Percentiles rank a stretch among this genome's conserved stretches.
These are phyloP conservation scores for Leccinum fuscescens DNA, from an alignment of 1,284 basidiomycete species.

Conservation along the genomic window DNA sequence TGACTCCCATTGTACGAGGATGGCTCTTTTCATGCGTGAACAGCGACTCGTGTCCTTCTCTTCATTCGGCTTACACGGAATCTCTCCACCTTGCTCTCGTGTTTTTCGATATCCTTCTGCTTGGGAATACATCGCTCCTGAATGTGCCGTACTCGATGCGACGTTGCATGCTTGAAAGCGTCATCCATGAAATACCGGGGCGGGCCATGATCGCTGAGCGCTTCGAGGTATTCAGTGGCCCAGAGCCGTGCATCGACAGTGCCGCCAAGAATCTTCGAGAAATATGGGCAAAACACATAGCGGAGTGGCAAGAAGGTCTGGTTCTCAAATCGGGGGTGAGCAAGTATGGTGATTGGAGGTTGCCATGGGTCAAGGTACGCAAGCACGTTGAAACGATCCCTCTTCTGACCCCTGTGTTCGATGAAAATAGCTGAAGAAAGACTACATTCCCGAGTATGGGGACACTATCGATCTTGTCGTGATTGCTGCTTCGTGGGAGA, in stretches of 20 bases:
- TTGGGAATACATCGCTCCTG: conserved; percentile 61
- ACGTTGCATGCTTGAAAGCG: conserved; percentile 56
- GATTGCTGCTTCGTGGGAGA: conserved; percentile 77
- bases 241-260: conserved; percentile 9
- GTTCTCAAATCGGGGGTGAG: conserved; percentile 76
- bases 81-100: conserved; percentile 70
- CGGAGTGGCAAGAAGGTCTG: conserved; percentile 60
- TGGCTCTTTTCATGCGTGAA: background rate
- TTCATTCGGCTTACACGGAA: conserved; percentile 43
- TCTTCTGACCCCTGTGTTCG: background rate
- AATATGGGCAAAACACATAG: conserved; percentile 53
- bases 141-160: conserved; percentile 56
- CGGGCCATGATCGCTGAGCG: conserved; percentile 62
- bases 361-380: conserved; percentile 76
- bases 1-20: background rate
- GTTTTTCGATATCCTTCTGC: conserved; percentile 79
- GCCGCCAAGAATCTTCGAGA: conserved; percentile 36
- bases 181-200: conserved; percentile 53
- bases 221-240: conserved; percentile 36
- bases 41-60: conserved; percentile 44
- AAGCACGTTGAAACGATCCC: background rate
- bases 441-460: conserved; percentile 81
- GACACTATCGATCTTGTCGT: conserved; percentile 78
- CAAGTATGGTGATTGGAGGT: conserved; percentile 57
- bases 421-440: conserved; percentile 52